These are phyloP conservation scores for Sclerotinia minor DNA, from an alignment of 2,329 filamentous ascomycete genomes.

Conservation along the genomic window DNA sequence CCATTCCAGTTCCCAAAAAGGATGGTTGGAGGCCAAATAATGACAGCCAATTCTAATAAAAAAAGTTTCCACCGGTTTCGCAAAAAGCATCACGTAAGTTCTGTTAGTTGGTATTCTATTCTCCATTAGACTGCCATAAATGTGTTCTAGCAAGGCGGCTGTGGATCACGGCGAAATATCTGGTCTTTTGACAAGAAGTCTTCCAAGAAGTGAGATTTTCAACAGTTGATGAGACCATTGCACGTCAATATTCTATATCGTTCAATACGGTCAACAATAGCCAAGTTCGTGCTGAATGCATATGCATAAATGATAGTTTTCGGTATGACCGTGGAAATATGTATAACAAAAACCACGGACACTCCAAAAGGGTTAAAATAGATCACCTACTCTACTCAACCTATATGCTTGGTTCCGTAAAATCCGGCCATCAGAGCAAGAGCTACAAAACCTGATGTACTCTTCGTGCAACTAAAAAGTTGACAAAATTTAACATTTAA, in stretches of 20 bases:
- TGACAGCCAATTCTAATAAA: not conserved
- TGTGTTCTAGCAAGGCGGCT: not conserved
- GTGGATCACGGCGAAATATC: no score
- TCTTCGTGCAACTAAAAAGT: no score
- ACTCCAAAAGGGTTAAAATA: not conserved
- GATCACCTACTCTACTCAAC: not conserved
- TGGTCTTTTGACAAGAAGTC: not conserved
- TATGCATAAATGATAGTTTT: not conserved
- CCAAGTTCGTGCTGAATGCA: not conserved
- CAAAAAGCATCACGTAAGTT: constrained; percentile 1
- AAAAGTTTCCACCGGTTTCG: no score
- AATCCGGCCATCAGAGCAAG: no score
- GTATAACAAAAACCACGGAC: not conserved
- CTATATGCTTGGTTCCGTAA: no score
- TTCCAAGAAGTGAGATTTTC: not conserved
- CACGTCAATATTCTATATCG: not conserved
- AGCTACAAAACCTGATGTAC: no score
- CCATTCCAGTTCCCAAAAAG: not conserved
- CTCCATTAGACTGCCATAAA: constrained; percentile 11
- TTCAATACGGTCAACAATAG: not conserved
- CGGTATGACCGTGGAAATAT: not conserved
- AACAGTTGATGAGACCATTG: not conserved
- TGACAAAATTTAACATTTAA: no score
- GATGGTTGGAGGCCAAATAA: not conserved
- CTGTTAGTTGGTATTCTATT: not conserved